A percentile compares a stretch with the other conserved stretches of the same genome.
phyloP scores from a whole-genome alignment of 2,329 filamentous ascomycete genomes.

The Aspergillus fijiensis region DNA sequence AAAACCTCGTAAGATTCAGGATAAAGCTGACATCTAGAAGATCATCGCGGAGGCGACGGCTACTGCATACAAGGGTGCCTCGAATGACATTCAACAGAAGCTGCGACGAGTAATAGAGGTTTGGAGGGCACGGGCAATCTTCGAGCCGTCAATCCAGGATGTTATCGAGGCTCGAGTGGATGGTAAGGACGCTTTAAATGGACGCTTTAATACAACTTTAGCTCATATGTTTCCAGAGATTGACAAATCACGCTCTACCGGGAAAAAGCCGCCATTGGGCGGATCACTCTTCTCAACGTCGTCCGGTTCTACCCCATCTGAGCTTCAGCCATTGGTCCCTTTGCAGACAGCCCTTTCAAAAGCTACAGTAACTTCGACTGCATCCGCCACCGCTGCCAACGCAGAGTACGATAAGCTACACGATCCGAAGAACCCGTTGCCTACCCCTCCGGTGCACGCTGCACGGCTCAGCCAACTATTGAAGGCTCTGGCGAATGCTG shows the following conservation, averaged over 20 bases:
- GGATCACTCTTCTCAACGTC: conserved; percentile 69
- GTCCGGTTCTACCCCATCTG: conserved; percentile 63
- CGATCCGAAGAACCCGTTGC: conserved; percentile 65
- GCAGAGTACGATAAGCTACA: conserved; percentile 82
- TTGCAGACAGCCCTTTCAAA: conserved; percentile 74
- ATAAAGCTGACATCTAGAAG: conserved; percentile 35
- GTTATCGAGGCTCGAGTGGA: conserved; percentile 77
- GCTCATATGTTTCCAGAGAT: conserved; percentile 45
- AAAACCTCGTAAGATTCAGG: not conserved
- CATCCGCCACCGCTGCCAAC: conserved; percentile 68
- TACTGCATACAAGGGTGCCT: conserved; percentile 85
- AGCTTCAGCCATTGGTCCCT: conserved; percentile 73
- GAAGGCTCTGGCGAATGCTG: conserved; percentile 82
- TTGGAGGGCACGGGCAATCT: conserved; percentile 84
- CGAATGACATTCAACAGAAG: conserved; percentile 82
- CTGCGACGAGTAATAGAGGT: conserved; percentile 88
- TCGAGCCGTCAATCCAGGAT: conserved; percentile 74
- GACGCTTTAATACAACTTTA: not conserved
- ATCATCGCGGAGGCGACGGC: conserved; percentile 88
- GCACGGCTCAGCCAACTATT: conserved; percentile 86
- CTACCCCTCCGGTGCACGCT: conserved; percentile 85
- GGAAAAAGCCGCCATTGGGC: conserved; percentile 59
- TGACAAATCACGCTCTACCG: conserved; percentile 54
- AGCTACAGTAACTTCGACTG: conserved; percentile 65
- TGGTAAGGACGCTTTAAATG: conserved; percentile 54